These are phyloP conservation scores for Diaporthe sp. DNA, from an alignment of 2,329 filamentous ascomycete species.

Conservation along the genomic window DNA sequence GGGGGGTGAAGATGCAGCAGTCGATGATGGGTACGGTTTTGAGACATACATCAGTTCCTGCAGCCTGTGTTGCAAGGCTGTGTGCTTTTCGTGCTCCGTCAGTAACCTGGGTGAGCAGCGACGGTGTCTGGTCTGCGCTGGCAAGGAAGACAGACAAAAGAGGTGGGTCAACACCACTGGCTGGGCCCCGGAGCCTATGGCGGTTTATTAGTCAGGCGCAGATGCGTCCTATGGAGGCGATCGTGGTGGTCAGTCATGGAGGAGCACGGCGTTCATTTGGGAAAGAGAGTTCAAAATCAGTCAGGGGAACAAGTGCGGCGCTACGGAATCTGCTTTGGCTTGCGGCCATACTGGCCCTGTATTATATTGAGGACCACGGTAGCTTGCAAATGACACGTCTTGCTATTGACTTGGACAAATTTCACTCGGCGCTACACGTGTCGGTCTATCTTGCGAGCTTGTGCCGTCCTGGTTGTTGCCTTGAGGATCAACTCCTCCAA, in stretches of 20 bases:
- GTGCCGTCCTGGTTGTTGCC: neutral
- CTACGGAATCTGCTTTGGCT: conserved; percentile 3
- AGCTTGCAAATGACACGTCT: neutral
- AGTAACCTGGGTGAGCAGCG: conserved; percentile 66
- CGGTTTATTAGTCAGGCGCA: conserved; percentile 37
- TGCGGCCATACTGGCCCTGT: neutral
- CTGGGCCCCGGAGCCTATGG: conserved; percentile 28
- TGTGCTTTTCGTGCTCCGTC: conserved; percentile 70
- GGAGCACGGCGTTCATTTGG: conserved; percentile 2
- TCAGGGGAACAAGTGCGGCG: neutral
- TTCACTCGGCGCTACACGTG: neutral
- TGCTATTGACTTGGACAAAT: neutral
- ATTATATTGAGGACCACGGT: neutral
- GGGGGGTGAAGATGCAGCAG: conserved; percentile 44
- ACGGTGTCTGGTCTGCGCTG: conserved; percentile 64
- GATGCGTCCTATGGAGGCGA: neutral
- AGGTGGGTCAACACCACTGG: conserved; percentile 34
- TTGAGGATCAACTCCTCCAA: no score
- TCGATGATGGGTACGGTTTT: conserved; percentile 50
- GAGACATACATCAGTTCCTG: conserved; percentile 51
- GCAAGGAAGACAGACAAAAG: conserved; percentile 41
- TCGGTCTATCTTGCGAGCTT: neutral
- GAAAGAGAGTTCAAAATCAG: neutral
- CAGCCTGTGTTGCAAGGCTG: conserved; percentile 62
- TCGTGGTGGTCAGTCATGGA: conserved; percentile 11